Evolutionary conservation across 1,284 basidiomycete species (phyloP), one percentile per base, ranked within the genome.

Genomic region (Rhodotorula sp.): DNA sequence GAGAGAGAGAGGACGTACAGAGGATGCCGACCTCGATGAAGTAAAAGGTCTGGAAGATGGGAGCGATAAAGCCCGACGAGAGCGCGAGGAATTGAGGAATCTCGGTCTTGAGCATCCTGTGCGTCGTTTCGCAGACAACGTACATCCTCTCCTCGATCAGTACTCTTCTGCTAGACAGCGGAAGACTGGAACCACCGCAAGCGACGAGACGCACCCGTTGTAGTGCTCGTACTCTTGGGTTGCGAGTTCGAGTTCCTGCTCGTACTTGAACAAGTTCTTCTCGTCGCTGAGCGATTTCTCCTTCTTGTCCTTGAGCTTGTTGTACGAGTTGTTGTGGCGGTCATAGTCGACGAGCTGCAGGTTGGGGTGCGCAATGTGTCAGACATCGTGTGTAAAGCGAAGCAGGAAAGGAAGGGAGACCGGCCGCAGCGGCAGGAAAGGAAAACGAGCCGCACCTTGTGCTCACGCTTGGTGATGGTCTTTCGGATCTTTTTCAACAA

Each of bases 1-100:
- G 26, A 18, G 70, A 75, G 54, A 59, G 34, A n/a, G 8, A 14
- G 5, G 10, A 3, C 69, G 29, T 34, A 76, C 71, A 76, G 57
- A 76, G 73, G 56, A 76, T 72, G 21, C 75, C 73, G 49, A 74
- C 65, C 54, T 76, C 71, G 58, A 76, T 71, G 52, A 69, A 99
- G 86, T 93, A 99, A 86, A 96, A 95, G 34, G 93, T 96, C 80
- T 97, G 91, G 87, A 97, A 99, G 21, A 99, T 85, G 1, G 97
- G 97, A 76, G 96, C 91, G 80, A 99, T 92, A 83, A 98, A 97
- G 71, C 90, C 87, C 1, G 91, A 90, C 1, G 91, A 87, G 79
- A 97, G 87, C 46, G 86, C 86, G 84, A 99, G 89, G 85, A 99
- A 98, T 26, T 88, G 87, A 1, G 96, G 95, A 48, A 99, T 85